Evolutionary conservation across 2,329 filamentous ascomycete species (phyloP), one percentile per base, ranked within the genome.

Genomic region (Sclerotinia spermophila): DNA sequence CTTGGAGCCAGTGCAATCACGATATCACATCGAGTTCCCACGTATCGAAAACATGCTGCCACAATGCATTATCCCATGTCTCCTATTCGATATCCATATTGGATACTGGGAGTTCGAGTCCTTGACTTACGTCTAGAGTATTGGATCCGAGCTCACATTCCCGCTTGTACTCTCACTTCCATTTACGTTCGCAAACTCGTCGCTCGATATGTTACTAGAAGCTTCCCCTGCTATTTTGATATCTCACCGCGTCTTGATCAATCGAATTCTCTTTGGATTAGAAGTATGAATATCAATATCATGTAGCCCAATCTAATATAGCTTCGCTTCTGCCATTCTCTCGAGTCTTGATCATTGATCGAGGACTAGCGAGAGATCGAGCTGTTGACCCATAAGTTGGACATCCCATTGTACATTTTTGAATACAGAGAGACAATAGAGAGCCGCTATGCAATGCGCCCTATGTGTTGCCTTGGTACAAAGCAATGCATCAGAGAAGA

Each of bases 381-480:
- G 59, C 19, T 64, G 40, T 53, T 64, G 59, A 40, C 67, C 59
- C 5, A 72, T 51, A 42, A 60, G 35, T 10, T 21, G 15, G 7
- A 53, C 19, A 40, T 72, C 68, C 71, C 61, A 68, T 30, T 40
- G 48, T 13, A 64, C 35, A 60, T 67, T 30, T 33, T 71, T 68
- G 13, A 71, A 65, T 13, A 66, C 55, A 0, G 45, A 64, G 17
- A 72, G 65, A 33, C 45, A 33, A n/a, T 56, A 72, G 13, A 68
- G 55, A 24, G 40, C 68, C 15, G 65, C 67, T 33, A 67, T 38
- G n/a, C 56, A 71, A 8, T 71, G 71, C 1, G 56, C 30, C n/a
- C 68, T 15, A 3, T 72, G 64, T 11, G 64, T 68, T n/a, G n/a
- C n/a, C n/a, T n/a, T n/a, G n/a, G n/a, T 71, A 64, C 0, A 60